A percentile compares a stretch with the other conserved stretches of the same genome.
These are phyloP conservation scores for Posidonia australis DNA, from an alignment of 106 monocot genomes.

Conservation along the genomic window DNA sequence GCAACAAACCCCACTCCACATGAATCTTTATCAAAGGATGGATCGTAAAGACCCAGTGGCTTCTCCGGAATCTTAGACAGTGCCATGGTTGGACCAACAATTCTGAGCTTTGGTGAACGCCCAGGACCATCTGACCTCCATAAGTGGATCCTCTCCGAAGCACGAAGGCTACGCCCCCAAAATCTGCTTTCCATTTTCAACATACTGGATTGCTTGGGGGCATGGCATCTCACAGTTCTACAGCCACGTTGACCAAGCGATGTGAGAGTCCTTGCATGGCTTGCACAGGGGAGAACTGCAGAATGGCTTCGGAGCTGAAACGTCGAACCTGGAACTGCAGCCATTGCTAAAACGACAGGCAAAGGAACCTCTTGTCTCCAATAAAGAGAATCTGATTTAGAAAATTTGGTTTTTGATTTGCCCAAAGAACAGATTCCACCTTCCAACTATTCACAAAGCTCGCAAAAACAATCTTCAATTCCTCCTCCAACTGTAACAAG, in stretches of 20 bases:
- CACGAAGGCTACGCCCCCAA: constrained; percentile 29
- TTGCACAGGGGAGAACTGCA: constrained; percentile 14
- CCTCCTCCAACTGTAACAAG: neutral
- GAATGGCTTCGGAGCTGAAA: constrained; percentile 33
- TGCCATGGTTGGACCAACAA: constrained; percentile 44
- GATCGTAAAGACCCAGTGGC: constrained; percentile 83
- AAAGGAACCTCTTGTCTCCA: neutral
- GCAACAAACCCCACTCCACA: constrained; percentile 97
- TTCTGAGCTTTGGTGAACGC: constrained; percentile 28
- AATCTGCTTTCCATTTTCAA: constrained; percentile 37
- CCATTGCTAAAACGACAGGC: constrained; percentile 13
- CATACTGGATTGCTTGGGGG: constrained; percentile 15
- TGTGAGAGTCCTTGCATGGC: constrained; percentile 4
- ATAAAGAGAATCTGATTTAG: neutral
- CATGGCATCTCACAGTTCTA: constrained; percentile 22
- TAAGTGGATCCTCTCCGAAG: constrained; percentile 33
- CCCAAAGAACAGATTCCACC: too few species aligned
- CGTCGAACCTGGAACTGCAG: constrained; percentile 35
- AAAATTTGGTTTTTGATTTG: neutral
- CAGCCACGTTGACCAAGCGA: constrained; percentile 1
- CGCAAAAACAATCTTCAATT: neutral
- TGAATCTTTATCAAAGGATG: constrained; percentile 85
- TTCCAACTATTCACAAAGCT: too few species aligned
- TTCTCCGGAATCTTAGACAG: constrained; percentile 90
- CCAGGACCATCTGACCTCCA: constrained; percentile 52